Evolutionary conservation across 2,329 filamentous ascomycete species (phyloP), one percentile per base, ranked within the genome.

Genomic region (Cladosporium sp.): DNA sequence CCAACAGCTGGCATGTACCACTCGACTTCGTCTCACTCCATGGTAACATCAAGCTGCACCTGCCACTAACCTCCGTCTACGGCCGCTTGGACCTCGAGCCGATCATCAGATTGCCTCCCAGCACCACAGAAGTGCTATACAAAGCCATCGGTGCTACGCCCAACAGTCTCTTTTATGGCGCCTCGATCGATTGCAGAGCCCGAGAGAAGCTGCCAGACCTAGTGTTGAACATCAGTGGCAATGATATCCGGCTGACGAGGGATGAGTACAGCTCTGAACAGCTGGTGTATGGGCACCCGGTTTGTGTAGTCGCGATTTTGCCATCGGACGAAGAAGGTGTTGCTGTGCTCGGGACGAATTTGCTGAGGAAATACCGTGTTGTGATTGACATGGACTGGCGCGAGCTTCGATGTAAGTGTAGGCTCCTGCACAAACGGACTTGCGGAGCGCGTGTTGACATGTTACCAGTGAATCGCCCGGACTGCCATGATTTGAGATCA

Each of bases 241-340:
- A 46, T 16, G 37, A 63, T 5, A 28, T 63, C 8, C 5, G n/a
- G 50, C 26, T 63, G 50, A 16, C 16, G 14, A 56, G 35, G 37
- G 61, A 63, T n/a, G 61, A 63, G 26, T 63, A 63, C 12, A 63
- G 61, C 29, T 55, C 49, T 21, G 50, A 63, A 37, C 61, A 63
- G 33, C 4, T 28, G 18, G 50, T 44, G 26, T 63, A 44, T 53
- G 61, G 61, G 16, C 40, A 44, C n/a, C 18, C 26, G 18, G 35
- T 63, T 14, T 63, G 61, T 23, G 50, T 63, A 5, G 50, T 63
- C 11, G 50, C 23, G 50, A 56, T 63, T 31, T 40, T 63, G 61
- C 61, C 61, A 5, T 40, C 50, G 3, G 37, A 46, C 5, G 35
- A 16, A 33, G 61, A 63, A 28, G 50, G 29, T 44, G 35, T 56